A percentile compares a stretch with the other conserved stretches of the same genome.
These are phyloP conservation scores for Alternaria angustiovoidea DNA, from an alignment of 2,329 filamentous ascomycete genomes.

Conservation along the genomic window DNA sequence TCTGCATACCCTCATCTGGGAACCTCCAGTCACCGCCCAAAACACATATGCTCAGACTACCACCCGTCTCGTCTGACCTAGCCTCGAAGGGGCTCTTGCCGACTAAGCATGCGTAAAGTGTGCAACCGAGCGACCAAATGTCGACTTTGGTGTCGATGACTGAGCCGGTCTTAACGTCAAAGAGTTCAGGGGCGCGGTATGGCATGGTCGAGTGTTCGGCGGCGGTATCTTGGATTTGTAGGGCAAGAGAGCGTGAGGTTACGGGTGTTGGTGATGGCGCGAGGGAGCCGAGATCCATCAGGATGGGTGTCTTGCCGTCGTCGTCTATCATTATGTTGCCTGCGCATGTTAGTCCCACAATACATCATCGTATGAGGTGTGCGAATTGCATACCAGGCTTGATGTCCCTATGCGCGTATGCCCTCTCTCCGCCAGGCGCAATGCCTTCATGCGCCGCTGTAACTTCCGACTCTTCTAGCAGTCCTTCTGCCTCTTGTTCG, in stretches of 20 bases:
- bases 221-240: conserved; percentile 91
- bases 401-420: conserved; percentile 95
- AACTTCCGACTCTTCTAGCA: conserved; percentile 83
- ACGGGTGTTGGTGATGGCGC: conserved; percentile 87
- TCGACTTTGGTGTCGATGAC: conserved; percentile 96
- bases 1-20: conserved; percentile 77
- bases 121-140: conserved; percentile 97
- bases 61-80: conserved; percentile 93
- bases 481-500: conserved; percentile 78
- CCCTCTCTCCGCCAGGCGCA: conserved; percentile 72
- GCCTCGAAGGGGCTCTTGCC: conserved; percentile 98
- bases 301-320: conserved; percentile 83
- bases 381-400: conserved; percentile 77
- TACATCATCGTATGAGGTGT: too few species aligned
- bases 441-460: conserved; percentile 72
- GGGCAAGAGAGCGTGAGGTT: conserved; percentile 86
- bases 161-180: conserved; percentile 93
- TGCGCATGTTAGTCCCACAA: conserved; percentile 36
- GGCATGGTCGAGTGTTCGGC: conserved; percentile 99
- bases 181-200: conserved; percentile 95
- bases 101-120: conserved; percentile 94
- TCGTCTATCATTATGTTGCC: conserved; percentile 99
- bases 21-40: conserved; percentile 96
- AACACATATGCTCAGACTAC: conserved; percentile 90
- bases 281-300: conserved; percentile 97